Percentiles rank a stretch among this genome's conserved stretches.
phyloP scores from a whole-genome alignment of 1,284 basidiomycete species.

The Trichosporon coremiiforme region DNA sequence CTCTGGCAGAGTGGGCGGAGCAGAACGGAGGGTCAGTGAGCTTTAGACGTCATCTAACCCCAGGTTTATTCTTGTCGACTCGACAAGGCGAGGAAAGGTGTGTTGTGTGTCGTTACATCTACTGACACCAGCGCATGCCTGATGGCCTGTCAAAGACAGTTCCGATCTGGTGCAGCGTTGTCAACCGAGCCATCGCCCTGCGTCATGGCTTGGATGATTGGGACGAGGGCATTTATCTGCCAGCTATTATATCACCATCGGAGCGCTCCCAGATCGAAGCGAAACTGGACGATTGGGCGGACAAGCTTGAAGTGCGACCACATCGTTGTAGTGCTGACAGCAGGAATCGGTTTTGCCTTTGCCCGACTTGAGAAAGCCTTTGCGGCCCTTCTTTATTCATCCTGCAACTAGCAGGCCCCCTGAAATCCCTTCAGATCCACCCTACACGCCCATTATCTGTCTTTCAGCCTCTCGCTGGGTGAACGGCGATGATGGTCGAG shows the following conservation, averaged over 20 bases:
- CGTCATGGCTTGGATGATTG: constrained; percentile 29
- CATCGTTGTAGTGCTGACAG: neutral
- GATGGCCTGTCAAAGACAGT: constrained; percentile 94
- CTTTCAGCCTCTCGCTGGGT: constrained; percentile 54
- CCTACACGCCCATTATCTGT: constrained; percentile 54
- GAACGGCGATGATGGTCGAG: constrained; percentile 30
- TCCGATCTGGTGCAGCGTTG: constrained; percentile 91
- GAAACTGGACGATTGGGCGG: constrained; percentile 65
- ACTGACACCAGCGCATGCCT: constrained; percentile 67
- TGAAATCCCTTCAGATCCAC: constrained; percentile 33
- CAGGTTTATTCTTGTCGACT: constrained; percentile 86
- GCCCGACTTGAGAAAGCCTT: constrained; percentile 46
- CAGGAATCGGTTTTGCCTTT: constrained; percentile 52
- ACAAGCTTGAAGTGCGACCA: constrained; percentile 61
- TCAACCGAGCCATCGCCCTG: constrained; percentile 69
- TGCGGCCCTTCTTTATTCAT: constrained; percentile 56
- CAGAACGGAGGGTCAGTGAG: constrained; percentile 64
- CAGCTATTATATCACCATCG: constrained; percentile 51
- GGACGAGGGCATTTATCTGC: constrained; percentile 50
- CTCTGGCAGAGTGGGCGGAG: constrained; percentile 67
- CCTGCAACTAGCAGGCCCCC: constrained; percentile 46
- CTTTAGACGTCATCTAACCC: neutral
- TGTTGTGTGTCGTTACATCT: neutral
- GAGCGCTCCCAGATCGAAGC: constrained; percentile 60
- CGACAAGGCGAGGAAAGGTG: constrained; percentile 83